These are phyloP conservation scores for Ogataea zsoltii DNA, from an alignment of 805 yeast species.

Conservation along the genomic window DNA sequence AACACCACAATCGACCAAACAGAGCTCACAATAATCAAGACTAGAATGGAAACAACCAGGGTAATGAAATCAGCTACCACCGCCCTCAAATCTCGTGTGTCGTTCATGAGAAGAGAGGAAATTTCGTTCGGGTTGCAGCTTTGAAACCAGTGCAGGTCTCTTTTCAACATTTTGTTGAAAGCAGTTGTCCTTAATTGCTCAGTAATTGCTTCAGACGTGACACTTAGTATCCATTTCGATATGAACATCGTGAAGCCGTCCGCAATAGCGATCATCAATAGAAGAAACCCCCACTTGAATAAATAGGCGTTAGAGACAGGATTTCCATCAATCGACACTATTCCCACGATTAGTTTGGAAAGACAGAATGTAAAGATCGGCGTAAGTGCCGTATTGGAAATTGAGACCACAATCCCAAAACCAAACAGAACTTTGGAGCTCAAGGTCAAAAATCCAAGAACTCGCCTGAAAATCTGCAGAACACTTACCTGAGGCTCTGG, in stretches of 20 bases:
- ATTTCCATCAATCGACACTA: slow-evolving; percentile 48
- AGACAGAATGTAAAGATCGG: slow-evolving; percentile 82
- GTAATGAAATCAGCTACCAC: slow-evolving; percentile 64
- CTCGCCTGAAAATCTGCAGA: neutral
- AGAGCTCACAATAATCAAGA: slow-evolving; percentile 59
- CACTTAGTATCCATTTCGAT: slow-evolving; percentile 51
- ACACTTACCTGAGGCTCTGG: no score
- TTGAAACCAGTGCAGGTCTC: slow-evolving; percentile 55
- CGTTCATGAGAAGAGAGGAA: slow-evolving; percentile 73
- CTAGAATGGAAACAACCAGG: slow-evolving; percentile 50
- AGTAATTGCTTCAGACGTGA: slow-evolving; percentile 71
- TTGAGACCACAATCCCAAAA: slow-evolving; percentile 54
- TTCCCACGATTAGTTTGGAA: slow-evolving; percentile 65
- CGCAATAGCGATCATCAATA: slow-evolving; percentile 58
- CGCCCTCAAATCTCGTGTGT: slow-evolving; percentile 72
- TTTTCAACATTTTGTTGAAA: slow-evolving; percentile 50
- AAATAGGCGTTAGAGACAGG: slow-evolving; percentile 32
- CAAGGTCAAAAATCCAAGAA: neutral
- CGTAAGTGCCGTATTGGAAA: slow-evolving; percentile 60
- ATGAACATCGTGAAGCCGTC: slow-evolving; percentile 62
- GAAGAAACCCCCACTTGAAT: slow-evolving; percentile 67
- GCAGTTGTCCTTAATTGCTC: slow-evolving; percentile 48
- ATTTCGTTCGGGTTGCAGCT: slow-evolving; percentile 49
- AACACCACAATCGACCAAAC: slow-evolving; percentile 79
- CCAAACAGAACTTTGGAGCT: slow-evolving; percentile 28